Evolutionary conservation across 352 stramenopile species (phyloP).

Genomic region (Pythium sukuiense): DNA sequence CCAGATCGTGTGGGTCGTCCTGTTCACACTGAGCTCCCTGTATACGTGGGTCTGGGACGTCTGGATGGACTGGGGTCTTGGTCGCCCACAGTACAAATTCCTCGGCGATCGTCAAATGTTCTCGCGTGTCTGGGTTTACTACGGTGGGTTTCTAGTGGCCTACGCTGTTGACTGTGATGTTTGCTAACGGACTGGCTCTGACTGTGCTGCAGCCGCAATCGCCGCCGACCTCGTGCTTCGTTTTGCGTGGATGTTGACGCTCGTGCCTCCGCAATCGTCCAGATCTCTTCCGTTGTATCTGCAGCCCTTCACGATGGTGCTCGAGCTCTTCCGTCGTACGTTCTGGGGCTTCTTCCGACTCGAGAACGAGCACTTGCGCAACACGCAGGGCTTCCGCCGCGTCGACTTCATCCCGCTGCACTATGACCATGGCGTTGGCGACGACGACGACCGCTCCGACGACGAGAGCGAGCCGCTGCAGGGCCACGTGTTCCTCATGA

Average conservation of each 20-base stretch:
- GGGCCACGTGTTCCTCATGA: slow-evolving; percentile 37
- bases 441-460: slow-evolving; percentile 39
- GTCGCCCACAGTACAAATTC: slow-evolving; percentile 75
- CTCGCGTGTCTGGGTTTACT: slow-evolving; percentile 77
- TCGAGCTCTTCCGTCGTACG: slow-evolving; percentile 81
- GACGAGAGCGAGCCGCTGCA: slow-evolving; percentile 31
- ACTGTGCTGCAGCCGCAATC: slow-evolving; percentile 45
- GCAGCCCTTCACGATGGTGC: slow-evolving; percentile 84
- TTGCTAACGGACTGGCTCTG: background rate
- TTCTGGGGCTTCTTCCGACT: slow-evolving; percentile 88
- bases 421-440: slow-evolving; percentile 73
- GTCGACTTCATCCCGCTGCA: slow-evolving; percentile 85
- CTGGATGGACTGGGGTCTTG: slow-evolving; percentile 87
- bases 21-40: slow-evolving; percentile 80
- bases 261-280: slow-evolving; percentile 69
- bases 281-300: slow-evolving; percentile 69
- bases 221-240: slow-evolving; percentile 76
- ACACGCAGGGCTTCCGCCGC: slow-evolving; percentile 81
- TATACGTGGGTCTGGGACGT: slow-evolving; percentile 87
- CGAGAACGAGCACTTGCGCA: slow-evolving; percentile 86
- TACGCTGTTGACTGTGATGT: background rate
- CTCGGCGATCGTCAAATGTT: slow-evolving; percentile 86
- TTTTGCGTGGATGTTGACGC: slow-evolving; percentile 80
- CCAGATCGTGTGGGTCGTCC: slow-evolving; percentile 68
- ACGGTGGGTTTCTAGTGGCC: slow-evolving; percentile 27